Evolutionary conservation across 2,329 filamentous ascomycete genomes (phyloP), one percentile per base, ranked within the genome.

Genomic region (Cryphonectria nitschkei): DNA sequence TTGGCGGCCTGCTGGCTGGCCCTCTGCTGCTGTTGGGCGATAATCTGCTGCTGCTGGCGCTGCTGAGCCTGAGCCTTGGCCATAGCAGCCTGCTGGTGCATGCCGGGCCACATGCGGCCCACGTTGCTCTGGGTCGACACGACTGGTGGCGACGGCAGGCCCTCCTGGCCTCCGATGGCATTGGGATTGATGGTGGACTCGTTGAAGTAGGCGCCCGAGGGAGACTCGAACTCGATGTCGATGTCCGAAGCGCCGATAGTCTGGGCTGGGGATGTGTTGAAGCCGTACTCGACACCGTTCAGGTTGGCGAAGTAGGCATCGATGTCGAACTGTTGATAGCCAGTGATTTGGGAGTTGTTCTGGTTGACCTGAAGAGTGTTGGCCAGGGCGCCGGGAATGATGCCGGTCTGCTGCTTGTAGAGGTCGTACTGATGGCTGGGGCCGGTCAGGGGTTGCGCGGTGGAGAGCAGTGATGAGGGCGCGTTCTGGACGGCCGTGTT

Each of bases 361-460:
- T 92, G 87, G 80, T 93, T 94, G 76, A 96, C 88, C 50, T 93
- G 92, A 78, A 96, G 88, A 16, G 95, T 92, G 81, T 89, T 93
- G 58, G 92, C 90, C 74, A 96, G 85, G 67, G 94, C 95, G 73
- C 94, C 94, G 1, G 93, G 91, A 0, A 96, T 93, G 41, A 98
- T 90, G 74, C 95, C 94, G 3, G 96, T 98, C 84, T 98, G 95
- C 80, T 99, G 96, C 83, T 94, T 93, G 84, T 98, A 97, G 78
- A 93, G 90, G 77, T 94, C 93, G 85, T 98, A 98, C 82, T 97
- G 93, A 83, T 98, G 95, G 81, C 94, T 97, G 11, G 96, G 95
- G 50, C 90, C 93, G 64, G 89, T 90, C 78, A 95, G 88, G 29
- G 86, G 86, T 73, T 91, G 87, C 37, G 77, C 81, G 68, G 84